Evolutionary conservation across 495 filamentous ascomycete species (phyloP), one percentile per base, ranked within the genome.

Genomic region (Parmelia sp.): DNA sequence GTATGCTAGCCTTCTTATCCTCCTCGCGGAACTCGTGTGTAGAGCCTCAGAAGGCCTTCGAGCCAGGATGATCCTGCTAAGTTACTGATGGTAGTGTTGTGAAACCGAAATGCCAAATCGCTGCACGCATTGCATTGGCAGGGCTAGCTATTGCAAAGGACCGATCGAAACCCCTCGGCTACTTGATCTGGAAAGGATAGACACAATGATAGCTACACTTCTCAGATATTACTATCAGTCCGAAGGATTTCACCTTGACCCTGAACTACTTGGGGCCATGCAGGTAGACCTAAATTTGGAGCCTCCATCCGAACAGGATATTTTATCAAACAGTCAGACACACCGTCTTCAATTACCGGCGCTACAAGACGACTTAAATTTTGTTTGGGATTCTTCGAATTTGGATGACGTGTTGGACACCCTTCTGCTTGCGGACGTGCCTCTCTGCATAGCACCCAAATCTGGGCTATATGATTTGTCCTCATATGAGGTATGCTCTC

Each of bases 121-220:
- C 39, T 62, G 60, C 25, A 42, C 3, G 25, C 45, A 62, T 15
- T 62, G 60, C 49, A 27, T 56, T 21, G 60, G 60, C 49, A 40
- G 56, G 36, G 29, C 36, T 33, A 39, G 42, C 45, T 62, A 62
- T 55, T 62, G 60, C 60, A 62, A 53, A 37, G 60, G 60, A 62
- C 45, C 60, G 23, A 62, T 62, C 23, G 17, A 29, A 37, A 62
- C 60, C 21, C 60, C 49, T n/a, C 35, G n/a, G 12, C 19, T 56
- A 25, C 23, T 55, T 33, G 36, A 62, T 55, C 60, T 56, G 17
- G 57, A 59, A 19, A 5, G 57, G 7, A 10, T 59, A 31, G 37
- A 59, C 57, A 36, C 37, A 42, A 21, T 3, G 27, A 19, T 27
- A 10, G 37, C 35, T 42, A 37, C 37, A 19, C 29, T 59, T 29